These are phyloP conservation scores for Musa troglodytarum DNA, from an alignment of 176 grass and related monocot species.

Conservation along the genomic window DNA sequence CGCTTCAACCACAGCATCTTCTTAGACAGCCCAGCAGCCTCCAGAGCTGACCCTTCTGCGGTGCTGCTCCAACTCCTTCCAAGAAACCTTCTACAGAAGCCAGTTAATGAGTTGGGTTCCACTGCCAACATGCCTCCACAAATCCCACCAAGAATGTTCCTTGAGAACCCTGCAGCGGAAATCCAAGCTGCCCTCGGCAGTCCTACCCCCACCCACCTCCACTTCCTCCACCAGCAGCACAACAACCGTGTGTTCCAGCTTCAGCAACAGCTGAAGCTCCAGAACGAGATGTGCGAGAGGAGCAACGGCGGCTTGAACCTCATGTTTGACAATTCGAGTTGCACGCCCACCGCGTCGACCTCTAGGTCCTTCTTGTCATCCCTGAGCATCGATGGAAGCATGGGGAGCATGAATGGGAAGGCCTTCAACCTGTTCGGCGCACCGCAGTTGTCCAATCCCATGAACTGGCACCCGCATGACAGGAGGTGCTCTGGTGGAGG, in stretches of 20 bases:
- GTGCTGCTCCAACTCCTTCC: slow-evolving; percentile 54
- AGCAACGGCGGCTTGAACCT: slow-evolving; percentile 24
- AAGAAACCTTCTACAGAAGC: slow-evolving; percentile 36
- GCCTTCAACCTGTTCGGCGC: slow-evolving; percentile 62
- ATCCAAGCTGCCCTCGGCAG: slow-evolving; percentile 15
- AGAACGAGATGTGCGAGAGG: slow-evolving; percentile 61
- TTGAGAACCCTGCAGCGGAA: slow-evolving; percentile 29
- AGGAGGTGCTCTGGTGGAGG: slow-evolving; percentile 55
- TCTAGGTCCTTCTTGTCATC: slow-evolving; percentile 70
- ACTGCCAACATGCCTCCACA: slow-evolving; percentile 40
- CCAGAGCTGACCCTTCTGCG: slow-evolving; percentile 21
- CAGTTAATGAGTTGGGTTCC: slow-evolving; percentile 29
- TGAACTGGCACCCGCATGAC: slow-evolving; percentile 40
- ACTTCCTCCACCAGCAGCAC: slow-evolving; percentile 77
- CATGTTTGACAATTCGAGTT: slow-evolving; percentile 72
- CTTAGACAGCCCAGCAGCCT: slow-evolving; percentile 30
- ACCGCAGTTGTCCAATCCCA: slow-evolving; percentile 48
- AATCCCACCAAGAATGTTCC: slow-evolving; percentile 42
- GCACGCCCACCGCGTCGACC: slow-evolving; percentile 46
- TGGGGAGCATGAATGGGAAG: slow-evolving; percentile 54
- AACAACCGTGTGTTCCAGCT: slow-evolving; percentile 74
- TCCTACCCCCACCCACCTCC: slow-evolving; percentile 33
- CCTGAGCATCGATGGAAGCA: slow-evolving; percentile 78
- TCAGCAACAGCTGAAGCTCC: slow-evolving; percentile 77
- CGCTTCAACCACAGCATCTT: slow-evolving; percentile 60